These are phyloP conservation scores for Sesbania bispinosa DNA, from an alignment of 306 rosid species.

Conservation along the genomic window DNA sequence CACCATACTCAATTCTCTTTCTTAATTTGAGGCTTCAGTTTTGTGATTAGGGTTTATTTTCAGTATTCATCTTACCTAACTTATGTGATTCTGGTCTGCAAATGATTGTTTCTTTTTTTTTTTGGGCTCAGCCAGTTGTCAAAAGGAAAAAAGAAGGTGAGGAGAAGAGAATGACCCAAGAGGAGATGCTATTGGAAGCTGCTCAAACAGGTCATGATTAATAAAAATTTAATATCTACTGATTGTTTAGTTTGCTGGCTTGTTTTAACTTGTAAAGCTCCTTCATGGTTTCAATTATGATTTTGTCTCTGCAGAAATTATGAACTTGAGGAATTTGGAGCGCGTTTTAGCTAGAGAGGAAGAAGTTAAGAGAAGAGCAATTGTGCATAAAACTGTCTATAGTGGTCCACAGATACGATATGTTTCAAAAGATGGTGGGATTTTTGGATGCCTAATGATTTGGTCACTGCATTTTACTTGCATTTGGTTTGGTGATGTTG, in stretches of 20 bases:
- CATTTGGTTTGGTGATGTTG: background rate
- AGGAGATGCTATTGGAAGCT: slow-evolving; percentile 98
- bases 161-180: slow-evolving; percentile 95
- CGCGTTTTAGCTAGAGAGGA: slow-evolving; percentile 98
- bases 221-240: background rate
- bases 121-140: slow-evolving; percentile 53
- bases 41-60: background rate
- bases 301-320: slow-evolving; percentile 59
- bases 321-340: slow-evolving; percentile 93
- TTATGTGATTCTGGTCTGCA: too few relatives aligned
- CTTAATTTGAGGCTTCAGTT: background rate
- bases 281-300: slow-evolving; percentile 9
- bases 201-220: slow-evolving; percentile 86
- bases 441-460: background rate
- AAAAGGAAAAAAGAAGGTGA: slow-evolving; percentile 94
- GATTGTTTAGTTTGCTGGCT: slow-evolving; percentile 1
- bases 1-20: background rate
- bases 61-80: too few relatives aligned
- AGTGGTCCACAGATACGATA: slow-evolving; percentile 75
- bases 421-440: slow-evolving; percentile 65
- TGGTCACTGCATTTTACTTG: too few relatives aligned
- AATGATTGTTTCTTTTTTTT: background rate
- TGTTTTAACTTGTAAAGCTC: slow-evolving; percentile 6
- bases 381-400: slow-evolving; percentile 82
- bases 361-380: slow-evolving; percentile 94